Base-by-base conservation (phyloP, 176 grass and related monocot genomes). In the Zoysia pacifica region DNA sequence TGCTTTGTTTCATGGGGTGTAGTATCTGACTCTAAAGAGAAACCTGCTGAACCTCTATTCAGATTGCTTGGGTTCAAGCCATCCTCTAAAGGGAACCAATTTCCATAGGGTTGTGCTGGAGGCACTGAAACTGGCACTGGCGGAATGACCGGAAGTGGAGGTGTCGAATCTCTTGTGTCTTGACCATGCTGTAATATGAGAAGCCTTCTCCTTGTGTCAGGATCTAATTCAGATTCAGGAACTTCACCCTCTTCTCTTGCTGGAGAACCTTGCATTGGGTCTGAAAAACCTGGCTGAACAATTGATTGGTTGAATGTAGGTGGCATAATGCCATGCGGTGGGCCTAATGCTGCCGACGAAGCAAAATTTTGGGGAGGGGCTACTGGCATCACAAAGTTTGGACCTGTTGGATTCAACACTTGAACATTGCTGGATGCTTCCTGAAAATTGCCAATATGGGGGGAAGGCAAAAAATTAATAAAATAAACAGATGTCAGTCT, bases 141-240 rank as follows among this genome's bases (percentile, higher is more conserved):
- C 38, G 91, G 82, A 56, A 69, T 67, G 42, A 78, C 87, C 39
- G 90, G 83, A 48, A 89, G 90, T 81, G 92, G 83, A 68, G 90
- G 87, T 75, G 90, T 87, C 80, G 88, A 67, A 81, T 98, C 92
- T 78, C 88, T 89, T 55, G 81, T 93, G 79, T 98, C 92, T 85
- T 98, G 96, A 77, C 96, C 96, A 77, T 98, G 90, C 81, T 98
- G 96, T 75, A 98, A 91, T 80, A 98, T 98, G 72, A 98, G 90
- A 78, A 98, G 90, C 72, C 96, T 91, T 86, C 96, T 98, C 83
- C 96, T 94, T 65, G 92, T 98, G 62, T 98, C 90, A 53, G 96
- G 96, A 69, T 98, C 96, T 82, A 98, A 80, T 81, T 98, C 96
- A 50, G 96, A 98, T 81, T 98, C 96, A 61, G 90, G 90, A 82